Percentiles rank a stretch among this genome's conserved stretches.
phyloP scores from a whole-genome alignment of 345 rosid species.

The Crucihimalaya himalaica region DNA sequence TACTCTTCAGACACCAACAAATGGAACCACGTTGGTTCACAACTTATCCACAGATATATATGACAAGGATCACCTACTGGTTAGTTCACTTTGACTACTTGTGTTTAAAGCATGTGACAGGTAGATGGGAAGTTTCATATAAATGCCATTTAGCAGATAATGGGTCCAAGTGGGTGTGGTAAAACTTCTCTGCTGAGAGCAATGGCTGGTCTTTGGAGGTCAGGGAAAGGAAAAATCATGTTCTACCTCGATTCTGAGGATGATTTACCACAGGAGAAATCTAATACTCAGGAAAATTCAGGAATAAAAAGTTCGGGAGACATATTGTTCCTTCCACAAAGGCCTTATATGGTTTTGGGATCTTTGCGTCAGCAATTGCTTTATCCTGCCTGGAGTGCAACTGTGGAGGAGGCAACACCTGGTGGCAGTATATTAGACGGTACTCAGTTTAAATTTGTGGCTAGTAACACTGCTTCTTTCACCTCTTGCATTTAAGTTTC shows the following conservation, averaged over 20 bases:
- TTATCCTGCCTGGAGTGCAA: conserved; percentile 71
- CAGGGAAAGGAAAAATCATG: conserved; percentile 80
- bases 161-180: conserved; percentile 95
- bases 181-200: conserved; percentile 94
- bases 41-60: conserved; percentile 61
- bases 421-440: conserved; percentile 34
- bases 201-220: conserved; percentile 92
- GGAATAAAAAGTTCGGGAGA: conserved; percentile 49
- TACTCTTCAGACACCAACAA: conserved; percentile 79
- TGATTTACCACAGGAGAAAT: conserved; percentile 39
- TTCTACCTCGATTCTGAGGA: conserved; percentile 56
- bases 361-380: conserved; percentile 93
- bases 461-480: not conserved
- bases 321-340: conserved; percentile 88
- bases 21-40: conserved; percentile 64
- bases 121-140: conserved; percentile 22
- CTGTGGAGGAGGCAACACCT: conserved; percentile 24
- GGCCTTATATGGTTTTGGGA: conserved; percentile 97
- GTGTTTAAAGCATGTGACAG: not conserved
- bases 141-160: conserved; percentile 56
- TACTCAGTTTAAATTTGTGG: conserved; percentile 5
- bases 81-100: conserved; percentile 45
- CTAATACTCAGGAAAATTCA: conserved; percentile 41
- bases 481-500: conserved; percentile 16
- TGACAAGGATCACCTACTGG: conserved; percentile 77